Base-by-base conservation (phyloP, 2,329 filamentous ascomycete genomes). In the Fusarium pseudonygamai region DNA sequence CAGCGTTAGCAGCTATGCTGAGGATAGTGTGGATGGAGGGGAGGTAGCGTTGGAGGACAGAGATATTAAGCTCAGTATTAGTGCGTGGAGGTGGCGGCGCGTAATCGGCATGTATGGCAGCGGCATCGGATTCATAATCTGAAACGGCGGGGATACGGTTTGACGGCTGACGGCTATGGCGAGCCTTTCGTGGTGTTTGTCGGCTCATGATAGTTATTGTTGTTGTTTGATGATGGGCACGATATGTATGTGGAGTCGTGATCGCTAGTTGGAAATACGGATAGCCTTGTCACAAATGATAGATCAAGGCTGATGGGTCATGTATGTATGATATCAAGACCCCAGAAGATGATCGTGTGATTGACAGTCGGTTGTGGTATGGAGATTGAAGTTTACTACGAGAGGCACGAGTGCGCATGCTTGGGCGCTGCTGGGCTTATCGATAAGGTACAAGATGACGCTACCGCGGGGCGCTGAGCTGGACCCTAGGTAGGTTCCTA, bases 61-160 rank as follows among this genome's bases (percentile, higher is more conserved):
- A 87, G 74, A 97, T 87, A 85, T 98, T 98, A 79, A 98, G 91
- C 75, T 97, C 92, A 62, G 92, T 93, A 82, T 95, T 96, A 71
- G 92, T 92, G 73, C 93, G 91, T 81, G 85, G 89, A 58, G 83
- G 86, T 78, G 83, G 87, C 40, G 81, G 84, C 74, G 78, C 84
- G 69, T 79, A 84, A 62, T 73, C 79, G 69, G 77, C 82, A 67
- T 77, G 82, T 65, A 74, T 83, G 76, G 78, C 84, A 80, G 85
- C 86, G 26, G 86, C 87, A 80, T 93, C 91, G 69, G 90, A 92
- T 77, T 93, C 90, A 83, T 93, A 92, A 81, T 93, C 90, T 52
- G 87, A 88, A 34, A 83, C 79, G 52, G 82, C 82, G 30, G 82
- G 80, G 67, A 84, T 82, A 42, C 81, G 79, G 60, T 82, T 83